Evolutionary conservation across 2,329 filamentous ascomycete species (phyloP).

Genomic region (Nannizziopsis arthrosporioides): DNA sequence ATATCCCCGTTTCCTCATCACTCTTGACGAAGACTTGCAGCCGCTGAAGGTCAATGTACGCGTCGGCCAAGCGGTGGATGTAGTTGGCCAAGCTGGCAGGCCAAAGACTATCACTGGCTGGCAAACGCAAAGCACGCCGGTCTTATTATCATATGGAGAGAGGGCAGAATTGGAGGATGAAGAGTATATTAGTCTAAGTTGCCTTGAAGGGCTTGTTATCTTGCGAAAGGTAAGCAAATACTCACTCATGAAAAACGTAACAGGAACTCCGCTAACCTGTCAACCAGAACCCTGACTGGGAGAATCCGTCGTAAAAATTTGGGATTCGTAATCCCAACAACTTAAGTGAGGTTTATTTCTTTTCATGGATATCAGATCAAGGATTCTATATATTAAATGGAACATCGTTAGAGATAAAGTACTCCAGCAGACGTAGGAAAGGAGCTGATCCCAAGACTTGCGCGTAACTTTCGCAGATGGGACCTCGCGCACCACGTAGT

Average conservation of each 20-base stretch:
- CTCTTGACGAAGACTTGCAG: slow-evolving; percentile 85
- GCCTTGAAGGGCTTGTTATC: slow-evolving; percentile 88
- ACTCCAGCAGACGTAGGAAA: too few relatives aligned
- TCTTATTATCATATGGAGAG: slow-evolving; percentile 87
- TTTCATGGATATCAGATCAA: slow-evolving; percentile 6
- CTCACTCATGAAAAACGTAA: slow-evolving; percentile 9
- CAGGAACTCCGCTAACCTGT: slow-evolving; percentile 17
- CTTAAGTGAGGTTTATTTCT: slow-evolving; percentile 5
- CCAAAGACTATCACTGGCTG: slow-evolving; percentile 99
- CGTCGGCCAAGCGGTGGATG: slow-evolving; percentile 94
- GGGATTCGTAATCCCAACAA: background rate
- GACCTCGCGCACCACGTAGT: too few relatives aligned
- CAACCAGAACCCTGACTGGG: slow-evolving; percentile 38
- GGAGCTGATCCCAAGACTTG: too few relatives aligned
- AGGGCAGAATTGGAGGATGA: slow-evolving; percentile 94
- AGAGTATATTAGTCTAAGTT: slow-evolving; percentile 86
- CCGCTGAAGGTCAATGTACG: slow-evolving; percentile 91
- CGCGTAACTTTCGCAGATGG: too few relatives aligned
- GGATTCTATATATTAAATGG: background rate
- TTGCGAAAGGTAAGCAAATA: slow-evolving; percentile 69
- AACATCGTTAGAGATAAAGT: background rate
- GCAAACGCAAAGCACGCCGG: slow-evolving; percentile 99
- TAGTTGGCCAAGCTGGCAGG: slow-evolving; percentile 89
- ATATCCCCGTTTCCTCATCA: slow-evolving; percentile 92
- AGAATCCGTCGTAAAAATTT: slow-evolving; percentile 21